Base-by-base conservation (phyloP, 2,329 filamentous ascomycete genomes). In the Paramyrothecium roridum region DNA sequence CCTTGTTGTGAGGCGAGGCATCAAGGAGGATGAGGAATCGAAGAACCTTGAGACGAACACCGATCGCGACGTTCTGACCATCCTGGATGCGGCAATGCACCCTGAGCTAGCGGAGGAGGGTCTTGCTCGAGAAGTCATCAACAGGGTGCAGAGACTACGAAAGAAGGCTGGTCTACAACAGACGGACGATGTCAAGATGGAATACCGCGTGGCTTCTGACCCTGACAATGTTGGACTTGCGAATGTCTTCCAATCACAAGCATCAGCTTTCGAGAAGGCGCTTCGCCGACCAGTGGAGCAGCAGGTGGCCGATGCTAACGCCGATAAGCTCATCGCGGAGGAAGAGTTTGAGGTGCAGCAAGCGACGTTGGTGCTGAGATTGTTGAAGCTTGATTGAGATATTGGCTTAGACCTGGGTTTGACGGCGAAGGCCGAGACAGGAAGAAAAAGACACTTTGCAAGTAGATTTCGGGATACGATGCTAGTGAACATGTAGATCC, bases 141-240 rank as follows among this genome's bases (percentile, higher is more conserved):
- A 96, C 72, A 87, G 93, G 45, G 89, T 99, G 21, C 95, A 99
- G 76, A 85, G 90, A 62, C 80, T 98, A 59, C 87, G 95, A 61
- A 99, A 99, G 84, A 95, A 95, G 78, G 93, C 93, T 8, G 91
- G 91, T 1, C 80, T 99, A 52, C 85, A 93, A 60, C 86, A 92
- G 1, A 98, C 93, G 0, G 95, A 99, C 67, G 95, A 98, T 67
- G 87, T 99, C 59, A 90, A 89, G 76, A 96, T 99, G 90, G 90
- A 96, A 72, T 98, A 96, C 76, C 81, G 81, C 56, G 85, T 98
- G 6, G 75, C 96, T 50, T 81, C 84, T 8, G 92, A 96, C 67
- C 89, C 90, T 0, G 89, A 95, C 2, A 81, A 84, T 48, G 81
- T 93, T 56, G 91, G 90, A 6, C 72, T 96, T 22, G 84, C 81